A percentile compares a stretch with the other conserved stretches of the same genome.
Evolutionary conservation across 2,329 filamentous ascomycete genomes (phyloP).

Genomic region (Neurospora sp.): DNA sequence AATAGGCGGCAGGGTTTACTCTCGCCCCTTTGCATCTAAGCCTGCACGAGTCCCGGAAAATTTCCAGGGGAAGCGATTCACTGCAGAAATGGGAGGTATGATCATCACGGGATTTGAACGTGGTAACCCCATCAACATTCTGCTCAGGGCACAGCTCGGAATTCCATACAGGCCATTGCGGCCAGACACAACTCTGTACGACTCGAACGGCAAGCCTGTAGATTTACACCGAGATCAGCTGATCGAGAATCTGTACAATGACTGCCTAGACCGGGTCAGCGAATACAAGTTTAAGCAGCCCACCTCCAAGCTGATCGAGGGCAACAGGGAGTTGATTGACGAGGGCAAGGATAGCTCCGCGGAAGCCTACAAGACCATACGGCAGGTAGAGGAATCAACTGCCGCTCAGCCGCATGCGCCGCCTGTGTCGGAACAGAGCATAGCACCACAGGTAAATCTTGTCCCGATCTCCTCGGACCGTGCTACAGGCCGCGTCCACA

Average conservation of each 20-base stretch:
- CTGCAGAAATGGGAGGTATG: conserved; percentile 95
- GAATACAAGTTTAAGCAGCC: conserved; percentile 75
- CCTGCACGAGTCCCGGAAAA: conserved; percentile 38
- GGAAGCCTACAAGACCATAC: conserved; percentile 62
- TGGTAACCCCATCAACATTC: conserved; percentile 85
- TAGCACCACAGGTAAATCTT: conserved; percentile 43
- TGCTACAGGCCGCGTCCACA: conserved; percentile 63
- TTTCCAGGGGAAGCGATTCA: conserved; percentile 55
- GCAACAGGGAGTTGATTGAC: conserved; percentile 72
- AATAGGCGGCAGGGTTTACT: conserved; percentile 89
- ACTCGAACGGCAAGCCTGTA: conserved; percentile 68
- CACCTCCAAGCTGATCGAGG: conserved; percentile 63
- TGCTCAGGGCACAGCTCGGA: conserved; percentile 83
- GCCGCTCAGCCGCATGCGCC: conserved; percentile 48
- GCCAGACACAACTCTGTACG: conserved; percentile 80
- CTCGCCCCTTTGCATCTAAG: conserved; percentile 56
- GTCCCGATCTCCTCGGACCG: conserved; percentile 57
- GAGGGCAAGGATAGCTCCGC: conserved; percentile 68
- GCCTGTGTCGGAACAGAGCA: conserved; percentile 43
- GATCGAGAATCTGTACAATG: conserved; percentile 89
- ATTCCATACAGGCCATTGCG: conserved; percentile 77
- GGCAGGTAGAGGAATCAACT: conserved; percentile 60
- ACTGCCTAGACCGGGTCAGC: conserved; percentile 85
- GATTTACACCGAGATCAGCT: conserved; percentile 69
- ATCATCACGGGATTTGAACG: conserved; percentile 96